phyloP scores from a whole-genome alignment of 495 filamentous ascomycete genomes.

The Apodospora peruviana region DNA sequence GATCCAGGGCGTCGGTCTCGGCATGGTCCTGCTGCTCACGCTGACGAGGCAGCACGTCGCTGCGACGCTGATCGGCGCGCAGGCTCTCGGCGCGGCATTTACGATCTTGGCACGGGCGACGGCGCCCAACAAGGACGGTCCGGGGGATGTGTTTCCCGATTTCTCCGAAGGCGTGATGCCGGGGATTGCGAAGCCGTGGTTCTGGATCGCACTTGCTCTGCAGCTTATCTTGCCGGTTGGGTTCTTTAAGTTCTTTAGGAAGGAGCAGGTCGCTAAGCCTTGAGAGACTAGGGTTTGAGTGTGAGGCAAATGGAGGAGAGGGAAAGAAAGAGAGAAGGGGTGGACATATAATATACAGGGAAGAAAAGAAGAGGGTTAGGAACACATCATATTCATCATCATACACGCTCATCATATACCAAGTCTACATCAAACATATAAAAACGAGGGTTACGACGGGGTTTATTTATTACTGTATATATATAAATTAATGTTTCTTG shows the following conservation, averaged over 20 bases:
- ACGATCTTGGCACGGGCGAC: slow-evolving; percentile 33
- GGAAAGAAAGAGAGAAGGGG: too few relatives aligned
- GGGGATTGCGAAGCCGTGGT: slow-evolving; percentile 49
- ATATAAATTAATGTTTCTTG: too few relatives aligned
- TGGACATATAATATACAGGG: too few relatives aligned
- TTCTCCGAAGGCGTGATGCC: slow-evolving; percentile 27
- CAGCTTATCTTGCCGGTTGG: slow-evolving; percentile 61
- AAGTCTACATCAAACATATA: too few relatives aligned
- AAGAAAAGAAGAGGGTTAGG: too few relatives aligned
- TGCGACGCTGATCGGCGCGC: slow-evolving; percentile 49
- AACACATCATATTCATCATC: too few relatives aligned
- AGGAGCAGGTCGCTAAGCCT: slow-evolving; percentile 66
- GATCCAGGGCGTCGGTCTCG: slow-evolving; percentile 53
- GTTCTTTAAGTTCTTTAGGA: slow-evolving; percentile 54
- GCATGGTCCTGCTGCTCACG: slow-evolving; percentile 58
- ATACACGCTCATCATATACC: too few relatives aligned
- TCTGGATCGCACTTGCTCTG: slow-evolving; percentile 57
- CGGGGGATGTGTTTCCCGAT: slow-evolving; percentile 56
- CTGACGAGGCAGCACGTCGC: slow-evolving; percentile 54
- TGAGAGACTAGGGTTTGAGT: too few relatives aligned
- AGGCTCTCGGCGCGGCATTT: slow-evolving; percentile 45
- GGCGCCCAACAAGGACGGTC: slow-evolving; percentile 51
- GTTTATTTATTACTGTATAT: too few relatives aligned
- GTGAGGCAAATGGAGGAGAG: too few relatives aligned
- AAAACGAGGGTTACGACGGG: too few relatives aligned